Evolutionary conservation across 345 rosid genomes (phyloP).

Genomic region (Arabidopsis thaliana): TAIR10.1 NC_003070.9:9718501-9719000

Average conservation of each 20-base stretch:
- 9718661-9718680: background rate
- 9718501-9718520: conserved; percentile 1
- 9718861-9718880: conserved; percentile 98
- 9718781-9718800: background rate
- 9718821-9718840: conserved; percentile 21
- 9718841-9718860: conserved; percentile 66
- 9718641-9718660: conserved; percentile 10
- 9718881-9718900: conserved; percentile 98
- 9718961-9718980: conserved; percentile 23
- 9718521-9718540: conserved; percentile 1
- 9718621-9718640: background rate
- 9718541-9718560: background rate
- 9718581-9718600: conserved; percentile 18
- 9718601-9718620: conserved; percentile 18
- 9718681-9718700: conserved; percentile 5
- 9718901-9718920: conserved; percentile 89
- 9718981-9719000: conserved; percentile 15
- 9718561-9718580: background rate
- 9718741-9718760: conserved; percentile 14
- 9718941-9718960: conserved; percentile 89
- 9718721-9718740: background rate
- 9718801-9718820: conserved; percentile 29
- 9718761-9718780: background rate
- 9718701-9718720: conserved; percentile 9
- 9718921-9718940: conserved; percentile 94